Base-by-base conservation (phyloP, 352 stramenopile genomes). In the Phytopythium vexans region DNA sequence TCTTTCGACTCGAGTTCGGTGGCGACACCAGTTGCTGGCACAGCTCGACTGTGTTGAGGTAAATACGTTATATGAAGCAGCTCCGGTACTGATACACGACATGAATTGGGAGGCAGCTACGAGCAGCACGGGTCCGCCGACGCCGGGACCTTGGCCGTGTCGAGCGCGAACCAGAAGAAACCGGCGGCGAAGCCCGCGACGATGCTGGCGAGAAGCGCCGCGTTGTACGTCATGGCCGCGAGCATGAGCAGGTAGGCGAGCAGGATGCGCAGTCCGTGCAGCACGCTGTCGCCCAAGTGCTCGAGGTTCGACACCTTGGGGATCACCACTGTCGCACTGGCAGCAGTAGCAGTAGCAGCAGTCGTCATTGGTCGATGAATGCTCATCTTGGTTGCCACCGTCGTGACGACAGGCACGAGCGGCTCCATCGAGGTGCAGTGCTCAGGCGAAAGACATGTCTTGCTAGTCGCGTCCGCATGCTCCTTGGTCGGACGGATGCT, bases 241-340 rank as follows among this genome's bases (percentile, higher is more conserved):
- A 92, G 73, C 82, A 92, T 92, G 44, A 92, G 69, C 58, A 92
- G 41, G 41, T 89, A 92, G 51, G 82, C 82, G 33, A 92, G 52
- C n/a, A 86, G 48, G 50, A 89, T 88, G n/a, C 72, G 56, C 46
- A 75, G 51, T 4, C 82, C 82, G 33, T 82, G 82, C 67, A 82
- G 60, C 52, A 87, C 27, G 43, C 77, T 80, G 60, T 89, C 77
- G 38, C 60, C 61, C 21, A 86, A 55, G 58, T 91, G 81, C 38
- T 67, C 66, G 62, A 58, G 81, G 45, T 82, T 64, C 68, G 56
- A 69, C 21, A 86, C 77, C 44, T 77, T 79, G 21, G 31, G 39
- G n/a, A 54, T 43, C 48, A 21, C 36, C 37, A 54, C 11, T 12
- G 9, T 14, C n/a, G 45, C n/a, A n/a, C n/a, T n/a, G n/a, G n/a